Evolutionary conservation across 805 yeast species (phyloP).

Genomic region (Candida ponderosae): DNA sequence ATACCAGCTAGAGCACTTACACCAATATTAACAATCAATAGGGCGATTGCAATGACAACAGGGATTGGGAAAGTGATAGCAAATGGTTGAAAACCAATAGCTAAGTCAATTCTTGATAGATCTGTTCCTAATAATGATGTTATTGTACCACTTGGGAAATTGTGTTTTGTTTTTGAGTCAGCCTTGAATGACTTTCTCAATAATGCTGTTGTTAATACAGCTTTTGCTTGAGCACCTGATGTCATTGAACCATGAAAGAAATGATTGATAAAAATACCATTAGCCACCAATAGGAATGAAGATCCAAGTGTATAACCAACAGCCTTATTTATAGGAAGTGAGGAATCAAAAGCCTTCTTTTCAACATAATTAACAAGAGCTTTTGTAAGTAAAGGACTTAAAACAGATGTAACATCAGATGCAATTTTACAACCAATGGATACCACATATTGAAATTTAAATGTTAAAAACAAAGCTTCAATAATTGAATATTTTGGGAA

Average conservation of each 20-base stretch:
- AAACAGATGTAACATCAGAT: slow-evolving; percentile 39
- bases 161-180: slow-evolving; percentile 42
- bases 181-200: slow-evolving; percentile 57
- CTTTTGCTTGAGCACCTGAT: slow-evolving; percentile 61
- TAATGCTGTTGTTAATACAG: slow-evolving; percentile 57
- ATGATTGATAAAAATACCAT: slow-evolving; percentile 39
- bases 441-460: slow-evolving; percentile 33
- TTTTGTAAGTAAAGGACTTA: slow-evolving; percentile 49
- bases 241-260: slow-evolving; percentile 41
- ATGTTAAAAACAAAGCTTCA: slow-evolving; percentile 40
- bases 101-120: slow-evolving; percentile 64
- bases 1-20: slow-evolving; percentile 62
- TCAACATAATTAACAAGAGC: slow-evolving; percentile 49
- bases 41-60: slow-evolving; percentile 50
- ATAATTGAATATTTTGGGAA: slow-evolving; percentile 35
- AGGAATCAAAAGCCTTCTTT: slow-evolving; percentile 29
- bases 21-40: slow-evolving; percentile 61
- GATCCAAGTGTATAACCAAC: slow-evolving; percentile 55
- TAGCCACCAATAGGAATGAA: slow-evolving; percentile 31
- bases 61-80: slow-evolving; percentile 52
- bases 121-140: slow-evolving; percentile 76
- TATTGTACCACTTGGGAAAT: slow-evolving; percentile 52
- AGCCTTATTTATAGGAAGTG: slow-evolving; percentile 35
- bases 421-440: slow-evolving; percentile 33
- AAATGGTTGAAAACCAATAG: slow-evolving; percentile 53